Conservation (phyloP, 2,329 filamentous ascomycete species). For the Emergomyces orientalis region DNA sequence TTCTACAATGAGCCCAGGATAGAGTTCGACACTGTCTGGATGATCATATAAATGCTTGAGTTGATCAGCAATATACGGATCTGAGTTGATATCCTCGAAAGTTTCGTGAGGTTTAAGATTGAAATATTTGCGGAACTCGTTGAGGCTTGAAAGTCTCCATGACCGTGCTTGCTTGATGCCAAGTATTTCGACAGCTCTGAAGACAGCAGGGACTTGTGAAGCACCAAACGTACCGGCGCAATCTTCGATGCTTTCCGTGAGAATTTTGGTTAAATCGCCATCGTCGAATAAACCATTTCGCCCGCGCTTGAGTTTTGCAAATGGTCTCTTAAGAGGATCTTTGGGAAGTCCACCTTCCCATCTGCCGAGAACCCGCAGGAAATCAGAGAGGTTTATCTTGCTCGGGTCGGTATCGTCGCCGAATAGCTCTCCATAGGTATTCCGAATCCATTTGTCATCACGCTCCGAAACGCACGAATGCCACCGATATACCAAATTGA, state of each 20-base stretch:
- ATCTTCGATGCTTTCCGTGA: conserved; percentile 57
- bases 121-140: conserved; percentile 56
- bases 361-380: conserved; percentile 41
- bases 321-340: conserved; percentile 54
- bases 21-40: conserved; percentile 59
- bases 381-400: conserved; percentile 29
- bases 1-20: conserved; percentile 54
- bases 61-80: conserved; percentile 46
- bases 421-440: conserved; percentile 43
- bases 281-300: conserved; percentile 56
- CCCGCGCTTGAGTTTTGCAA: conserved; percentile 51
- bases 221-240: conserved; percentile 60
- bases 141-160: conserved; percentile 45
- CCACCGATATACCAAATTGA: conserved; percentile 44
- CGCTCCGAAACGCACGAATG: conserved; percentile 59
- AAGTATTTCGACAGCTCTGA: conserved; percentile 67
- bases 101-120: conserved; percentile 48
- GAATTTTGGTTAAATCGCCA: conserved; percentile 57
- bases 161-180: conserved; percentile 67
- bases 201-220: conserved; percentile 59
- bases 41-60: conserved; percentile 54
- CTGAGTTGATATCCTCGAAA: conserved; percentile 51
- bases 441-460: conserved; percentile 64
- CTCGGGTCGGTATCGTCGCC: conserved; percentile 13
- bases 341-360: conserved; percentile 48